These are phyloP conservation scores for Nelumbo lutea DNA, from an alignment of 164 flowering plant species.

Conservation along the genomic window DNA sequence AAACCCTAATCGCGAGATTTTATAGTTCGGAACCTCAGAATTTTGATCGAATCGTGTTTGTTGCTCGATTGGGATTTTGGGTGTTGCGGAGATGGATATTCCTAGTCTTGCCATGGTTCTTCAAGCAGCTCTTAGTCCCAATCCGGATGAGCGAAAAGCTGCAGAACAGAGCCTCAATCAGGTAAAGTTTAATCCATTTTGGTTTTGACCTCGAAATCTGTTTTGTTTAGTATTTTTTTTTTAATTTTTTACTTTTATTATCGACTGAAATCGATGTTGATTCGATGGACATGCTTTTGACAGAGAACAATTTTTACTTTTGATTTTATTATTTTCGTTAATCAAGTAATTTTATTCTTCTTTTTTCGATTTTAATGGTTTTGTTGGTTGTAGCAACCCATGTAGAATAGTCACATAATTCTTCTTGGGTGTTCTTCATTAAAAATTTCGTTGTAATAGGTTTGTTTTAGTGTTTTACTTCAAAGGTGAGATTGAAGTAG, in stretches of 20 bases:
- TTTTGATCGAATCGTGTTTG: neutral
- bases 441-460: neutral
- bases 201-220: neutral
- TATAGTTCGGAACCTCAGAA: too few species aligned
- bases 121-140: slow-evolving; percentile 89
- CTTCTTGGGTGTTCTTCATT: neutral
- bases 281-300: neutral
- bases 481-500: neutral
- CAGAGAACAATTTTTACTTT: neutral
- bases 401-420: neutral
- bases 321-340: neutral
- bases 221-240: neutral
- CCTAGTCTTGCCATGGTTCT: slow-evolving; percentile 64
- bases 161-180: slow-evolving; percentile 91
- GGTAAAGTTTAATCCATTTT: slow-evolving; percentile 32
- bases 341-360: neutral
- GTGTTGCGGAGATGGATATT: slow-evolving; percentile 61
- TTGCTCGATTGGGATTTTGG: neutral
- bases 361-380: neutral
- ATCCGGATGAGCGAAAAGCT: slow-evolving; percentile 80
- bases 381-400: neutral
- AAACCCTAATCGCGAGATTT: too few species aligned
- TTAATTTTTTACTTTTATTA: neutral
- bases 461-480: neutral
- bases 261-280: neutral